Conservation (phyloP, 2,329 filamentous ascomycete species). For the Colletotrichum eremochloae region DNA sequence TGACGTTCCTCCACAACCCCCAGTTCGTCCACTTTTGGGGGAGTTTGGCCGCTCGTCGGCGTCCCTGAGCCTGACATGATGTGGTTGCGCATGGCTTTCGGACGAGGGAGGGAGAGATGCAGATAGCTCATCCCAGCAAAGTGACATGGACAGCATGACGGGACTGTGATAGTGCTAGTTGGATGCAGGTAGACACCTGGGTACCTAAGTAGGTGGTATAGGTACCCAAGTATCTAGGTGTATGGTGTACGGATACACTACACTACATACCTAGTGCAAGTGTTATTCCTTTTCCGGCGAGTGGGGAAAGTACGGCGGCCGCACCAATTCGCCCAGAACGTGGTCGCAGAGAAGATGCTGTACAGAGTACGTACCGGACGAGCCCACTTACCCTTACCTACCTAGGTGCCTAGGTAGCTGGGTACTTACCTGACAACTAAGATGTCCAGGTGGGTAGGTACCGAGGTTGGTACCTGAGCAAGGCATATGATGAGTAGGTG, state of each 20-base stretch:
- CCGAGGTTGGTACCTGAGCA: too few relatives aligned
- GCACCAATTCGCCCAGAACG: slow-evolving; percentile 26
- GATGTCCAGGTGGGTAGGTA: too few relatives aligned
- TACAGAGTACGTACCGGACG: not conserved
- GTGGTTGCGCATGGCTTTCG: slow-evolving; percentile 5
- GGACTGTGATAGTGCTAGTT: slow-evolving; percentile 14
- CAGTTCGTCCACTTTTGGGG: not conserved
- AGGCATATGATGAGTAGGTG: too few relatives aligned
- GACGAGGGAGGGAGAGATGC: slow-evolving; percentile 14
- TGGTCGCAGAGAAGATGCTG: slow-evolving; percentile 2
- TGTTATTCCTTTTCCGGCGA: slow-evolving; percentile 13
- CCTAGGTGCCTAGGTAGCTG: not conserved
- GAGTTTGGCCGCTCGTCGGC: not conserved
- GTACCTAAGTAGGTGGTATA: not conserved
- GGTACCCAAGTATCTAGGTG: not conserved
- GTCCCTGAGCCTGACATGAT: slow-evolving; percentile 16
- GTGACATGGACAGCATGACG: slow-evolving; percentile 20
- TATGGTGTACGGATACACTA: too few relatives aligned
- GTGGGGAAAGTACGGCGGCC: slow-evolving; percentile 33
- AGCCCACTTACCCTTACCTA: not conserved
- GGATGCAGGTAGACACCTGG: not conserved
- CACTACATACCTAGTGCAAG: not conserved
- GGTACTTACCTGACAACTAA: not conserved
- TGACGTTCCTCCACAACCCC: slow-evolving; percentile 12
- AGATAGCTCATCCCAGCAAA: slow-evolving; percentile 30